These are phyloP conservation scores for Apiospora saccharicola DNA, from an alignment of 2,329 filamentous ascomycete genomes.

Conservation along the genomic window DNA sequence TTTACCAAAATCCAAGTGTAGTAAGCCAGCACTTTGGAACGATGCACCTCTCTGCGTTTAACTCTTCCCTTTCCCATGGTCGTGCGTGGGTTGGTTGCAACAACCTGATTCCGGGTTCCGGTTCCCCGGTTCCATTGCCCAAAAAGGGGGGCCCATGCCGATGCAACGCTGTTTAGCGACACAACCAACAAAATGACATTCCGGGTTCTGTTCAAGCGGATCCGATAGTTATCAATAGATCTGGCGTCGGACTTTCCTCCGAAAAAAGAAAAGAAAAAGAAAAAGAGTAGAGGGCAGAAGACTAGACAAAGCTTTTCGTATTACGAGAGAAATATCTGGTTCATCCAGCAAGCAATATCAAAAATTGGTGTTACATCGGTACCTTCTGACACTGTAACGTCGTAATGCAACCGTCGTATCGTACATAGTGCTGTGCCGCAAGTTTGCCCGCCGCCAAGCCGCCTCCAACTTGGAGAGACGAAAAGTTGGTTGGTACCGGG, in stretches of 20 bases:
- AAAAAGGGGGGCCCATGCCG: background rate
- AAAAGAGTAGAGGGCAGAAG: background rate
- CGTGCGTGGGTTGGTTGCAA: background rate
- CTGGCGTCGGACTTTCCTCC: background rate
- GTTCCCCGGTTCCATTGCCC: background rate
- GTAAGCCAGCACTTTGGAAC: background rate
- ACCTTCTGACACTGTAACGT: too few relatives aligned
- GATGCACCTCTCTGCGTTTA: too few relatives aligned
- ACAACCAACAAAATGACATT: background rate
- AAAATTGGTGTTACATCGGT: too few relatives aligned
- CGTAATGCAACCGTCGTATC: too few relatives aligned
- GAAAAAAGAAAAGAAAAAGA: background rate
- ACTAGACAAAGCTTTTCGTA: too few relatives aligned
- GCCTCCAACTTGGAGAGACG: too few relatives aligned
- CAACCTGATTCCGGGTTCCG: background rate
- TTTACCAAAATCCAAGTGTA: too few relatives aligned
- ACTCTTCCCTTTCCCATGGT: background rate
- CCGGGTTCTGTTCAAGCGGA: background rate
- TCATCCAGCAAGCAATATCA: too few relatives aligned
- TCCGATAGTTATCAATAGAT: background rate
- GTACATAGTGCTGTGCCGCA: too few relatives aligned
- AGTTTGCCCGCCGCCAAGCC: too few relatives aligned
- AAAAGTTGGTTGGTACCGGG: too few relatives aligned
- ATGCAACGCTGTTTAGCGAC: background rate
- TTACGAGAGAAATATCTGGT: too few relatives aligned